phyloP scores from a whole-genome alignment of 2,329 filamentous ascomycete species.

The Aphanocladium album region DNA sequence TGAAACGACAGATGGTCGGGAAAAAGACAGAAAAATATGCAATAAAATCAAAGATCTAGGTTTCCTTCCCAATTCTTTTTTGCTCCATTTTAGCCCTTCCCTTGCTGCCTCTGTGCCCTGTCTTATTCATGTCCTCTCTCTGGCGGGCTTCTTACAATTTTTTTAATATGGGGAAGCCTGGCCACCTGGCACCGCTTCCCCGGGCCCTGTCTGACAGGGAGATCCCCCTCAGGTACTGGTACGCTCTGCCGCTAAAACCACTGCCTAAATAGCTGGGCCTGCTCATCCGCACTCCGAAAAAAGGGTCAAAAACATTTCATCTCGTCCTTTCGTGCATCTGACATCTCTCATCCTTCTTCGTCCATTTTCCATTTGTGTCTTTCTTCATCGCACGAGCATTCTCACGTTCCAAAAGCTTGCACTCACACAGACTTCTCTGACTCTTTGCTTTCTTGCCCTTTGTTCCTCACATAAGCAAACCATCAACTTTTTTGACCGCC shows the following conservation, averaged over 20 bases:
- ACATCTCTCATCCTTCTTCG: neutral
- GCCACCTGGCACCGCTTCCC: neutral
- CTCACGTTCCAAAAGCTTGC: no score
- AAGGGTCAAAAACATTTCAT: neutral
- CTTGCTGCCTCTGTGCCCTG: neutral
- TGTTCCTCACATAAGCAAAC: neutral
- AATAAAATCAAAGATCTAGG: neutral
- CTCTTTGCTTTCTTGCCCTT: neutral
- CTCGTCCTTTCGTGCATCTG: neutral
- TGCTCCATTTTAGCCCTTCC: neutral
- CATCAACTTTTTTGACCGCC: neutral
- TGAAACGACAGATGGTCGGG: no score
- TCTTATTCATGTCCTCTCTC: neutral
- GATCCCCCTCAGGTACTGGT: no score
- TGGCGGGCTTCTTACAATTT: neutral
- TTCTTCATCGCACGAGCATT: no score
- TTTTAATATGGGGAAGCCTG: constrained; percentile 10
- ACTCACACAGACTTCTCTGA: neutral
- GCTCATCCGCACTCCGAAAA: neutral
- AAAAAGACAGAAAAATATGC: neutral
- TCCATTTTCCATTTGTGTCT: neutral
- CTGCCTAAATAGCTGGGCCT: no score
- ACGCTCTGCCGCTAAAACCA: no score
- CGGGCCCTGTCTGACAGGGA: neutral
- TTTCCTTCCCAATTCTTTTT: neutral